Percentiles rank a stretch among this genome's conserved stretches.
Conservation (phyloP, 2,329 filamentous ascomycete genomes). For the Aspergillus novoparasiticus region DNA sequence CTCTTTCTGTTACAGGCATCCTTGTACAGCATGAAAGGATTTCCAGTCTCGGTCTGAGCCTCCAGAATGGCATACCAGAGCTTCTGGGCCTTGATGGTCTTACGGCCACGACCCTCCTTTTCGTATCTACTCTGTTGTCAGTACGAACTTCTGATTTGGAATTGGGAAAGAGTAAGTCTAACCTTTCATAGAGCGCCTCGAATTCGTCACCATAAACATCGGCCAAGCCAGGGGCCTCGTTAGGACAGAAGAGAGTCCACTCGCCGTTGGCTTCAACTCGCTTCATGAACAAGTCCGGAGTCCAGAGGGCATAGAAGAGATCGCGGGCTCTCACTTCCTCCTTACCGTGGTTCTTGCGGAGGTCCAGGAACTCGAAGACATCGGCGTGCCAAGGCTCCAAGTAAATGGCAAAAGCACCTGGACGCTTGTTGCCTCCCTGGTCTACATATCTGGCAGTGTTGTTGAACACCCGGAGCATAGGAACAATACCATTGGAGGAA, state of each 20-base stretch:
- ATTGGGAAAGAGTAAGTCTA: constrained; percentile 14
- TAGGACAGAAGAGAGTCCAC: constrained; percentile 98
- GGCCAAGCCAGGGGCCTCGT: constrained; percentile 90
- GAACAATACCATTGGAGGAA: constrained; percentile 94
- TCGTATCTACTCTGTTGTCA: constrained; percentile 68
- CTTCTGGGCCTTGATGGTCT: constrained; percentile 96
- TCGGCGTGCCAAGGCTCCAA: constrained; percentile 99
- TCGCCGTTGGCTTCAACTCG: constrained; percentile 94
- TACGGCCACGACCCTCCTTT: constrained; percentile 79
- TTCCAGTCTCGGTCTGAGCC: constrained; percentile 97
- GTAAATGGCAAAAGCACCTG: constrained; percentile 97
- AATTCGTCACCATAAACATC: constrained; percentile 98
- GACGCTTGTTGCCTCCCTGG: constrained; percentile 98
- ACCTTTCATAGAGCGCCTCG: constrained; percentile 81
- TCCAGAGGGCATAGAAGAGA: constrained; percentile 97
- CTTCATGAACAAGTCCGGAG: constrained; percentile 99
- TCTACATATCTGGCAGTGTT: constrained; percentile 99
- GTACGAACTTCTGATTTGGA: background rate
- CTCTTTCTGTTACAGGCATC: constrained; percentile 98
- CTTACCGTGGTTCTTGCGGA: constrained; percentile 99
- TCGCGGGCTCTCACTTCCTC: constrained; percentile 96
- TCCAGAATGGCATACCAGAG: constrained; percentile 99
- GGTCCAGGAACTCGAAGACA: constrained; percentile 94
- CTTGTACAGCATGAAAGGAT: constrained; percentile 99
- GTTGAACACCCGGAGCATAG: constrained; percentile 99